Evolutionary conservation across 345 rosid genomes (phyloP).

Genomic region (Eucalyptus sideroxylon): DNA sequence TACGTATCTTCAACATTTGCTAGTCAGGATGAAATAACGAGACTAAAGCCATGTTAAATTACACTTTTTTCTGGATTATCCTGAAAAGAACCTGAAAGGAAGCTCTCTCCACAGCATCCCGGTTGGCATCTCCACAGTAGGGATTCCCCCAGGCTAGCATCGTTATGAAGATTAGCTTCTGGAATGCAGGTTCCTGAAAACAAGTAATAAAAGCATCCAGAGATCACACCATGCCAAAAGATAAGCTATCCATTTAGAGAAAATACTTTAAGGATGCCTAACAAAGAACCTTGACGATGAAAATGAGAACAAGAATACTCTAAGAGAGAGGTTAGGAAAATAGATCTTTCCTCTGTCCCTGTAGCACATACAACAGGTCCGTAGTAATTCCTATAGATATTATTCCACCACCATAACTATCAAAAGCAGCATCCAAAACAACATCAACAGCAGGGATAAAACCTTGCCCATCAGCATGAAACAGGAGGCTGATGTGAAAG

Average conservation of each 20-base stretch:
- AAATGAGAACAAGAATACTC: neutral
- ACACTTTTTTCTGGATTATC: neutral
- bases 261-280: neutral
- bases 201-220: neutral
- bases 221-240: neutral
- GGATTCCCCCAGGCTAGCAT: conserved; percentile 97
- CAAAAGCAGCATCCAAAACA: neutral
- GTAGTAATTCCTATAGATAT: neutral
- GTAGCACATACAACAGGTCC: neutral
- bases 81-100: conserved; percentile 48
- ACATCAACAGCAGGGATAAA: neutral
- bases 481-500: neutral
- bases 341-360: neutral
- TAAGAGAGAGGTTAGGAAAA: neutral
- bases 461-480: neutral
- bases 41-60: neutral
- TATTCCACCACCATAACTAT: neutral
- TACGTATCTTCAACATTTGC: neutral
- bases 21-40: neutral
- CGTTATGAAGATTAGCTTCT: conserved; percentile 77
- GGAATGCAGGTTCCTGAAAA: conserved; percentile 83
- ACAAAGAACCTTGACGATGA: neutral
- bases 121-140: conserved; percentile 27
- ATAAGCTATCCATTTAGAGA: neutral
- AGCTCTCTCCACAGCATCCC: conserved; percentile 19